Conservation (phyloP, 2,329 filamentous ascomycete genomes). For the Coniochaeta hoffmannii region DNA sequence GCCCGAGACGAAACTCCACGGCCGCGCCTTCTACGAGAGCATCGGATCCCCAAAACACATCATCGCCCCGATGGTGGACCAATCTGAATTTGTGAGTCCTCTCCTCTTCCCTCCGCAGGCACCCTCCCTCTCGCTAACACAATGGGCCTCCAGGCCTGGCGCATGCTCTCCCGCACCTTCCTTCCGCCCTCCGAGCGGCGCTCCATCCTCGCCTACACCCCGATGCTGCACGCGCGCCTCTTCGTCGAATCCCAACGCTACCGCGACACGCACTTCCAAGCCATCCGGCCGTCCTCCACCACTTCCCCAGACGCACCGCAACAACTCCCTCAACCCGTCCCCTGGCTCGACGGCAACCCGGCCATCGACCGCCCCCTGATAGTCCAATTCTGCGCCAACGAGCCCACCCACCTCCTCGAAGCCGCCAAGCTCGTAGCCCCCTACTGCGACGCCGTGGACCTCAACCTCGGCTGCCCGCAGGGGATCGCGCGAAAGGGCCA, state of each 20-base stretch:
- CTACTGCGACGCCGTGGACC: slow-evolving; percentile 89
- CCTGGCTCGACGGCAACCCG: slow-evolving; percentile 81
- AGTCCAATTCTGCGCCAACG: slow-evolving; percentile 93
- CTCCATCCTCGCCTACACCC: slow-evolving; percentile 77
- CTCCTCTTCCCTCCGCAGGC: neutral
- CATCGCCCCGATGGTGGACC: slow-evolving; percentile 95
- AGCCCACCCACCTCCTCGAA: slow-evolving; percentile 68
- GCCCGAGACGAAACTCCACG: slow-evolving; percentile 56
- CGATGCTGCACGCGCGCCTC: slow-evolving; percentile 91
- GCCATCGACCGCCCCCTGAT: slow-evolving; percentile 79
- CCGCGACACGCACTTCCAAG: slow-evolving; percentile 74
- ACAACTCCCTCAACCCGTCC: slow-evolving; percentile 5
- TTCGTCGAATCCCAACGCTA: slow-evolving; percentile 73
- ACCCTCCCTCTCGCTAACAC: neutral
- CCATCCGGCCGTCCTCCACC: slow-evolving; percentile 34
- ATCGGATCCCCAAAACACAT: slow-evolving; percentile 87
- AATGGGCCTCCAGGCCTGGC: slow-evolving; percentile 65
- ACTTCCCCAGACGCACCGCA: slow-evolving; percentile 7
- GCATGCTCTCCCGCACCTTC: slow-evolving; percentile 91
- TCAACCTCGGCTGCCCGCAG: slow-evolving; percentile 94
- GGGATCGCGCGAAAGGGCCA: slow-evolving; percentile 86
- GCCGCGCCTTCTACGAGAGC: slow-evolving; percentile 88
- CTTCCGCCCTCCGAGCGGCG: slow-evolving; percentile 58
- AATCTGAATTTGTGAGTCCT: slow-evolving; percentile 86
- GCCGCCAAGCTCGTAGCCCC: slow-evolving; percentile 74